A percentile compares a stretch with the other conserved stretches of the same genome.
These are phyloP conservation scores for Pythium aristosporum DNA, from an alignment of 352 stramenopile species.

Conservation along the genomic window DNA sequence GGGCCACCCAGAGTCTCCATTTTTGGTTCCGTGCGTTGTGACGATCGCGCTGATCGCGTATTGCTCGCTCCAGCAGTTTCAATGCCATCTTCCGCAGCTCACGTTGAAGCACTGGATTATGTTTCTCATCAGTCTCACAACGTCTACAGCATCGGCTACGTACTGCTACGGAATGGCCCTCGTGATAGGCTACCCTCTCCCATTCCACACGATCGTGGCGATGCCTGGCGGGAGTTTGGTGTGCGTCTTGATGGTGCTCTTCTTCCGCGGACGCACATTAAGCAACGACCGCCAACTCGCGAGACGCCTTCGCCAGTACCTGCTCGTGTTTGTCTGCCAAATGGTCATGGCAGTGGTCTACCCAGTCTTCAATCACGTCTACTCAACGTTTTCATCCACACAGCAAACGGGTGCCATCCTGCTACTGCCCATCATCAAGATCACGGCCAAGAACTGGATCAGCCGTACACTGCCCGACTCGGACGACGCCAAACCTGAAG, in stretches of 20 bases:
- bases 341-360: slow-evolving; percentile 17
- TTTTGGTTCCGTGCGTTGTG: slow-evolving; percentile 7
- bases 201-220: slow-evolving; percentile 37
- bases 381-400: slow-evolving; percentile 8
- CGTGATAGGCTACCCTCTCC: slow-evolving; percentile 36
- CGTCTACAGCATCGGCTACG: not conserved
- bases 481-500: slow-evolving; percentile 33
- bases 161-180: not conserved
- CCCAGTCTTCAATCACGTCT: slow-evolving; percentile 19
- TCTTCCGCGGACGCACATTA: not conserved
- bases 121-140: not conserved
- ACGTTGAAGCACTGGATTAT: slow-evolving; percentile 1
- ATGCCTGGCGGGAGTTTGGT: slow-evolving; percentile 29
- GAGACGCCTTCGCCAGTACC: not conserved
- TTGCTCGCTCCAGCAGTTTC: slow-evolving; percentile 15
- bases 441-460: slow-evolving; percentile 42
- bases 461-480: slow-evolving; percentile 17
- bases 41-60: not conserved
- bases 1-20: not conserved
- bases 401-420: slow-evolving; percentile 20
- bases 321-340: slow-evolving; percentile 13
- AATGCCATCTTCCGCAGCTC: not conserved
- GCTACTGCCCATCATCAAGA: slow-evolving; percentile 43
- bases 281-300: not conserved
- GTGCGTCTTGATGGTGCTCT: not conserved